Evolutionary conservation across 2,329 filamentous ascomycete species (phyloP), one percentile per base, ranked within the genome.

Genomic region (Penicillium sp.): DNA sequence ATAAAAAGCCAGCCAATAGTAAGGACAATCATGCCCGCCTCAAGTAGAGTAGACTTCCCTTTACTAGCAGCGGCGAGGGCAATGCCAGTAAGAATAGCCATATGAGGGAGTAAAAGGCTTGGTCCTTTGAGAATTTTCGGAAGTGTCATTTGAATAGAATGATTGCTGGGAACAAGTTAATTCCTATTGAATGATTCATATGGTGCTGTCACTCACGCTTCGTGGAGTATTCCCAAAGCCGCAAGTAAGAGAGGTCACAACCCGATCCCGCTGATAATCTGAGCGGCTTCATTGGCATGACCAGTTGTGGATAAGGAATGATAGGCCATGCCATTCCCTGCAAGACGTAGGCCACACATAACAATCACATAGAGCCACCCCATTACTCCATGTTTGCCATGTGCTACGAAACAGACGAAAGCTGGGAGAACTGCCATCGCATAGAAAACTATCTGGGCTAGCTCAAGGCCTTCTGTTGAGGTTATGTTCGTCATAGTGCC

Each of bases 201-300:
- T 8, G n/a, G 15, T n/a, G 15, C n/a, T 9, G 33, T 18, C 2
- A 51, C 58, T 49, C 48, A 60, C 53, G 55, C 29, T 27, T 57
- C 57, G 11, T 52, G 45, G 37, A 58, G 52, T 27, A 60, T 55
- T 25, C 55, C 52, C 26, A 60, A 33, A 9, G 58, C 53, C 15
- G 55, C 52, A 6, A 60, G 50, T 9, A 60, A 22, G 1, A 60
- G 41, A 15, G 58, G 58, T 4, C 55, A 60, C 9, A 60, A 47
- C 29, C 58, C 58, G 35, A 60, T 60, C 3, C 55, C 51, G 11
- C 11, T 49, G n/a, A 60, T 60, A 8, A 58, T 60, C 8, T 56
- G 42, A 14, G 55, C 58, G 5, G 55, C 41, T 22, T 6, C 23
- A 29, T 51, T 60, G 11, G 57, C 52, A 23, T 53, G 33, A 20